Evolutionary conservation across 2,329 filamentous ascomycete genomes (phyloP), one percentile per base, ranked within the genome.

Genomic region (Aspergillus proliferans): DNA sequence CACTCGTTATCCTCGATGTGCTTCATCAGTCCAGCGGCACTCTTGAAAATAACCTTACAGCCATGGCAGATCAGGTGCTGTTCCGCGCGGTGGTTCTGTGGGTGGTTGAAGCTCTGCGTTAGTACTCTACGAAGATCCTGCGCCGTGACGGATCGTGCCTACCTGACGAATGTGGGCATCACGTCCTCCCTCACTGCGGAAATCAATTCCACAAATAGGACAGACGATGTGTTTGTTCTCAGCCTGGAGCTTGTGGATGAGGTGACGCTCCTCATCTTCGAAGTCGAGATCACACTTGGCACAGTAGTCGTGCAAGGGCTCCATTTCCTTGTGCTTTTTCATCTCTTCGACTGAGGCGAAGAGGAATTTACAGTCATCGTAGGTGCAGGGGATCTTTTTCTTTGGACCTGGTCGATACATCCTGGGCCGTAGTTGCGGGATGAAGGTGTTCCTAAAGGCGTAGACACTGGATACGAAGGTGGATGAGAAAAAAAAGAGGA

Each of bases 1-100:
- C 81, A 84, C 33, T 75, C 61, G 18, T 74, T 74, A 8, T 70
- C 67, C 56, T 84, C 80, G 18, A 83, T 71, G 54, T 84, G 81
- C 14, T 65, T 64, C 49, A 83, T 74, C 36, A 82, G 62, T 4
- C 68, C 66, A 6, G 70, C 65, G 0, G 79, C 79, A 8, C 70
- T 69, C 10, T 63, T 65, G 61, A 81, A 84, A 2, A 67, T 58
- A 8, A 58, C 51, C 4, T 62, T 55, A 58, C 81, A 84, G 14
- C 66, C 67, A 26, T 52, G 50, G 58, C 81, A 84, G 3, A 60
- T 55, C 43, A 83, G 65, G 38, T 74, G 65, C 51, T 81, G 79
- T 5, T 73, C 64, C 6, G 73, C 60, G 8, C 65, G 73, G 53
- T 82, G 80, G 9, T 59, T 63, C 78, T 80, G 40, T 22, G 3